These are phyloP conservation scores for Alternaria arbusti DNA, from an alignment of 2,329 filamentous ascomycete species.

Conservation along the genomic window DNA sequence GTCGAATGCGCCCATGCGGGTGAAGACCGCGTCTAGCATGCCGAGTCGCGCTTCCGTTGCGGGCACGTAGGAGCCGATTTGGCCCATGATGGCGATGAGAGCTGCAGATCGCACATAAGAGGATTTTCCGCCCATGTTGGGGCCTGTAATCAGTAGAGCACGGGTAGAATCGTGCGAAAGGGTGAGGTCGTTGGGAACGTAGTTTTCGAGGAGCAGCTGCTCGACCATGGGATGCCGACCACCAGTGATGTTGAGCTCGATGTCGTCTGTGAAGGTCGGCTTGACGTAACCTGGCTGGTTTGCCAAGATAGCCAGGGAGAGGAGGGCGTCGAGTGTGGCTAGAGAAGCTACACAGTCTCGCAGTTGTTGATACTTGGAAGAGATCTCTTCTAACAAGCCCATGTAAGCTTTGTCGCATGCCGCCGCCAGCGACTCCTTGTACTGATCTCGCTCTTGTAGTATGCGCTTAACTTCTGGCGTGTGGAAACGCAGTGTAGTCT, in stretches of 20 bases:
- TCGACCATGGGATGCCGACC: slow-evolving; percentile 97
- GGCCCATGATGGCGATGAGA: slow-evolving; percentile 89
- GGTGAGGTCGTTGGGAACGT: slow-evolving; percentile 87
- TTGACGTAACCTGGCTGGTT: slow-evolving; percentile 86
- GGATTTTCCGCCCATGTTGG: slow-evolving; percentile 99
- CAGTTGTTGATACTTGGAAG: slow-evolving; percentile 84
- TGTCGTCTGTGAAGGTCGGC: slow-evolving; percentile 70
- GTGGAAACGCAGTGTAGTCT: slow-evolving; percentile 90
- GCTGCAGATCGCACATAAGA: slow-evolving; percentile 93
- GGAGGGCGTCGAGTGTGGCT: slow-evolving; percentile 85
- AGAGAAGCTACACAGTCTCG: slow-evolving; percentile 88
- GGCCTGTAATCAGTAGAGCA: slow-evolving; percentile 89
- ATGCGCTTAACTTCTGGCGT: slow-evolving; percentile 86
- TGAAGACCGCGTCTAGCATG: slow-evolving; percentile 89
- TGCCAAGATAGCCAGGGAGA: slow-evolving; percentile 85
- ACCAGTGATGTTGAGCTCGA: slow-evolving; percentile 71
- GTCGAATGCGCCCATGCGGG: slow-evolving; percentile 93
- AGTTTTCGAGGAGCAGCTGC: slow-evolving; percentile 80
- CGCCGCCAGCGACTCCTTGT: slow-evolving; percentile 90
- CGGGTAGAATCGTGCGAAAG: slow-evolving; percentile 65
- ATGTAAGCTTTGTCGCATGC: slow-evolving; percentile 87
- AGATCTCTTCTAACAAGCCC: slow-evolving; percentile 73
- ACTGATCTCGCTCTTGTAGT: slow-evolving; percentile 86
- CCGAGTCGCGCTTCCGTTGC: slow-evolving; percentile 76
- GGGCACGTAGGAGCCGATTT: slow-evolving; percentile 93